Evolutionary conservation across 148 eudicot genomes (phyloP).

Genomic region (Euryodendron excelsum): DNA sequence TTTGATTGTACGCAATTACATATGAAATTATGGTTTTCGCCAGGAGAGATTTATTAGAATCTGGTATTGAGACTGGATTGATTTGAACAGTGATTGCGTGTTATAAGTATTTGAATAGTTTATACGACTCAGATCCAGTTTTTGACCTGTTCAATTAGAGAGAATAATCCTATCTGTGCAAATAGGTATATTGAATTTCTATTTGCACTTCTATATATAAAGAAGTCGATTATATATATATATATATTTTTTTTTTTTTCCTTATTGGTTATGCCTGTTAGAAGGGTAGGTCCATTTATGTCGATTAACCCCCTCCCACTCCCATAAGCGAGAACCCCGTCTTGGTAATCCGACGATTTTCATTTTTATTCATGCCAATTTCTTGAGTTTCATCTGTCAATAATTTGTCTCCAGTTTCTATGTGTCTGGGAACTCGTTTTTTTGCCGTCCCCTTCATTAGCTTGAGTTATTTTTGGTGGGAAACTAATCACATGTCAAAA

Average conservation of each 20-base stretch:
- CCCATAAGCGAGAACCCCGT: background rate
- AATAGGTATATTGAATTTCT: too few relatives aligned
- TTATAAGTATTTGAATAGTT: background rate
- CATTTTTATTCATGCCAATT: background rate
- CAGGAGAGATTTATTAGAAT: too few relatives aligned
- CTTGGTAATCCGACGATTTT: background rate
- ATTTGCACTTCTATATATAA: background rate
- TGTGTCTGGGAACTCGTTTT: background rate
- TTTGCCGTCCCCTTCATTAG: too few relatives aligned
- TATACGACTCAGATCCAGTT: background rate
- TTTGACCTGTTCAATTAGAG: too few relatives aligned
- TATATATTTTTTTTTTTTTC: too few relatives aligned
- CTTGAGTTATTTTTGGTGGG: background rate
- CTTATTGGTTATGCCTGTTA: too few relatives aligned
- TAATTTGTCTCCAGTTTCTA: background rate
- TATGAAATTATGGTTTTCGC: too few relatives aligned
- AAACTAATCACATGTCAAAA: background rate
- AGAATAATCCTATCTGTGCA: too few relatives aligned
- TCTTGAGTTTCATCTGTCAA: too few relatives aligned
- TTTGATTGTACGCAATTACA: background rate
- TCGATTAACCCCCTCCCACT: too few relatives aligned
- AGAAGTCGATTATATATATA: background rate
- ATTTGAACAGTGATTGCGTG: background rate
- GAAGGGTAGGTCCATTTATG: too few relatives aligned
- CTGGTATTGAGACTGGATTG: background rate